Conservation (phyloP, 2,329 filamentous ascomycete species). For the Exophiala aquamarina region DNA sequence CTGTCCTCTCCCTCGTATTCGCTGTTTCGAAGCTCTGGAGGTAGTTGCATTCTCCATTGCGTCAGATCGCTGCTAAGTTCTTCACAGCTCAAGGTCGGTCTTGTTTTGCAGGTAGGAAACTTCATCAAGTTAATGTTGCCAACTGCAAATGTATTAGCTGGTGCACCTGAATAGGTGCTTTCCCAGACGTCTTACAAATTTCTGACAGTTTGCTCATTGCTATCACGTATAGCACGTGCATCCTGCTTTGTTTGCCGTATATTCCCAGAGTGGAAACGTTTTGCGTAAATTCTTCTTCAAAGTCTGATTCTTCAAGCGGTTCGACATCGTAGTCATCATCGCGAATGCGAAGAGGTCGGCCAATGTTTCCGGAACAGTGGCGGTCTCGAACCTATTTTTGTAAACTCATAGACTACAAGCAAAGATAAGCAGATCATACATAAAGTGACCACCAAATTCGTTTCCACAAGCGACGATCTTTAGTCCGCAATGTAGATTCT, state of each 20-base stretch:
- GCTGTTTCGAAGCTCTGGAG: background rate
- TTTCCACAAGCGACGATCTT: conserved; percentile 15
- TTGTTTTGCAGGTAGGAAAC: conserved; percentile 3
- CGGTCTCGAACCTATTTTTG: conserved; percentile 25
- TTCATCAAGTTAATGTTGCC: conserved; percentile 6
- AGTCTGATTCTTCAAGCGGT: conserved; percentile 20
- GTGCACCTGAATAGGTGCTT: background rate
- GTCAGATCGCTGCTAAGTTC: conserved; percentile 2
- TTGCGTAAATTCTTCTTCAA: conserved; percentile 5
- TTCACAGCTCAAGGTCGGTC: background rate
- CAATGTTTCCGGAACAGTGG: conserved; percentile 27
- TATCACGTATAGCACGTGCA: conserved; percentile 7
- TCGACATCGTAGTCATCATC: conserved; percentile 26
- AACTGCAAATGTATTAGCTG: conserved; percentile 3
- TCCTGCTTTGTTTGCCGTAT: conserved; percentile 1
- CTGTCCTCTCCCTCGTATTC: conserved; percentile 4
- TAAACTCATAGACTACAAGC: background rate
- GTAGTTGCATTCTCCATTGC: conserved; percentile 6
- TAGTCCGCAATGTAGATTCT: conserved; percentile 17
- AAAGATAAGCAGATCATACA: conserved; percentile 19
- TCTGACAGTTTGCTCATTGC: conserved; percentile 11
- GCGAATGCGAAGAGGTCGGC: conserved; percentile 28
- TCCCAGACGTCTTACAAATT: conserved; percentile 4
- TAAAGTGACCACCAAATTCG: conserved; percentile 25
- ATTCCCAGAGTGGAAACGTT: no score